A percentile compares a stretch with the other conserved stretches of the same genome.
phyloP scores from a whole-genome alignment of 345 rosid genomes.

The Geranium rotundifolium region DNA sequence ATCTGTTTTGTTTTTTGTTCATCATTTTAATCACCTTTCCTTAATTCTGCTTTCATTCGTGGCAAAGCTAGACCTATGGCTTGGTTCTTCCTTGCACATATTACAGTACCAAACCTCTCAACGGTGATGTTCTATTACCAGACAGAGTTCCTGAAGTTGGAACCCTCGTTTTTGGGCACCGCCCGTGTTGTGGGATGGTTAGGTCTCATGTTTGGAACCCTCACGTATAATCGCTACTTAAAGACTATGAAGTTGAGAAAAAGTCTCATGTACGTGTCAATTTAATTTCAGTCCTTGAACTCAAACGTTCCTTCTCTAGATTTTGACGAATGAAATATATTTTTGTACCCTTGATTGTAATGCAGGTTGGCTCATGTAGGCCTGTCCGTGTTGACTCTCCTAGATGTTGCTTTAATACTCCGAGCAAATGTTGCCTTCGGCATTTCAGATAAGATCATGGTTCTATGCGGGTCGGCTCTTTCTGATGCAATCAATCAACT shows the following conservation, averaged over 20 bases:
- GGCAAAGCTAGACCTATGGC: constrained; percentile 71
- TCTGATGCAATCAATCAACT: constrained; percentile 88
- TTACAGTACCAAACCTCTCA: constrained; percentile 85
- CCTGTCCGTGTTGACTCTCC: constrained; percentile 42
- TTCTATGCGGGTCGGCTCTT: constrained; percentile 81
- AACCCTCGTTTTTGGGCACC: constrained; percentile 80
- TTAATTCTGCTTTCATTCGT: constrained; percentile 9
- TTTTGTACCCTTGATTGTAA: constrained; percentile 12
- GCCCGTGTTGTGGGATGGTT: constrained; percentile 85
- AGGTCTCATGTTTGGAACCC: constrained; percentile 91
- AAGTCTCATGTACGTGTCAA: constrained; percentile 57
- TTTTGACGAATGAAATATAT: not conserved
- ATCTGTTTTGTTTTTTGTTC: not conserved
- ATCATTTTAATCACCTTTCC: constrained; percentile 16
- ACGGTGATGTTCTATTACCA: constrained; percentile 94
- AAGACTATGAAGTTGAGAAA: constrained; percentile 64
- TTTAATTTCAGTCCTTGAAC: not conserved
- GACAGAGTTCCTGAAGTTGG: constrained; percentile 74
- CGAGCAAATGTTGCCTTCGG: constrained; percentile 41
- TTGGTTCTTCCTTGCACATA: constrained; percentile 88
- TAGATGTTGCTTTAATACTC: constrained; percentile 69
- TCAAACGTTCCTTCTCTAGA: not conserved
- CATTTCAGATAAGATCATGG: constrained; percentile 80
- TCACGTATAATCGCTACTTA: constrained; percentile 55
- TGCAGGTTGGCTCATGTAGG: constrained; percentile 81